Evolutionary conservation across 371 early-diverging fungal species (phyloP), one percentile per base, ranked within the genome.

Genomic region (Mucor piriformis): DNA sequence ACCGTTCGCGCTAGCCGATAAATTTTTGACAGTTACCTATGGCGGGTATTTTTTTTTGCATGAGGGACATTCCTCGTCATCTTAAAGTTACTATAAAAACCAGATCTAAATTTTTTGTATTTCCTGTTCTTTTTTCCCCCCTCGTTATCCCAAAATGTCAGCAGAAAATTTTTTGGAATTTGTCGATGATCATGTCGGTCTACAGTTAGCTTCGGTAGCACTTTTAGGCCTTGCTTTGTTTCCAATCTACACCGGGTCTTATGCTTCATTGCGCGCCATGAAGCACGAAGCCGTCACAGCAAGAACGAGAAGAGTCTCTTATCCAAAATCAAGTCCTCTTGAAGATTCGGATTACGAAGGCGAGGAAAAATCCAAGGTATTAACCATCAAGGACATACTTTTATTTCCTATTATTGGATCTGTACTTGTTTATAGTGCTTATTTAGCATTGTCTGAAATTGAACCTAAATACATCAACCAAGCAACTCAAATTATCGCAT

Each of bases 231-330:
- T 67, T 8, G 63, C 67, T 8, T 12, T 59, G 6, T 34, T 56
- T 7, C 67, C 67, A 21, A 63, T 63, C 20, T 48, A 42, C 1
- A 25, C 54, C 29, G 67, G 67, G 2, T 58, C 67, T 1, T 63
- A 35, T n/a, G 40, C 55, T 20, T 67, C 67, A 11, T 20, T 64
- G 20, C n/a, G 21, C 7, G 42, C 43, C n/a, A 35, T 53, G 37
- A 57, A 53, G 12, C 54, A 42, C 7, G 6, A 25, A 6, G 48
- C 43, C 15, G 2, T 10, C 20, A 10, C 32, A 50, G 15, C 27
- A 38, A n/a, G 6, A 35, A 12, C 15, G 27, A 37, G 50, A 32
- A 50, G 43, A 23, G 2, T 10, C 7, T 12, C 10, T 3, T 29
- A 7, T 20, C 15, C 25, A 16, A 15, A 18, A 16, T 0, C 33